Evolutionary conservation across 1,284 basidiomycete species (phyloP).

Genomic region (Chalciporus sp.): DNA sequence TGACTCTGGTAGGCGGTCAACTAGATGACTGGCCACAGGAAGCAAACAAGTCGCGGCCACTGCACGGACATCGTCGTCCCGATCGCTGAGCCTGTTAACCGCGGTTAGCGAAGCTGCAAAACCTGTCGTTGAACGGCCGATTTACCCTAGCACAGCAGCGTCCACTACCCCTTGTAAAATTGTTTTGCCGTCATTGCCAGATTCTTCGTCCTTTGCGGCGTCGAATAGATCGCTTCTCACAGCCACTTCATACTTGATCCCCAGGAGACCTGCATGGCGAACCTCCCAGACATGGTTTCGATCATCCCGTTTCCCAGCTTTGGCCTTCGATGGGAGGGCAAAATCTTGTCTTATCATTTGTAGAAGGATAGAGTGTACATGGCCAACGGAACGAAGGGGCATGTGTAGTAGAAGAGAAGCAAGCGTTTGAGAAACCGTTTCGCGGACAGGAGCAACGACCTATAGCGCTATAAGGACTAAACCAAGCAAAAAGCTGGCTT

Average conservation of each 20-base stretch:
- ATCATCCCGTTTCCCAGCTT: slow-evolving; percentile 43
- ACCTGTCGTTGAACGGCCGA: slow-evolving; percentile 11
- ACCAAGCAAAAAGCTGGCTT: not conserved
- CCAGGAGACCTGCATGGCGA: slow-evolving; percentile 93
- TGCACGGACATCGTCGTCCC: slow-evolving; percentile 95
- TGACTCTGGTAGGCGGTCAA: slow-evolving; percentile 74
- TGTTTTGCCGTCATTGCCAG: slow-evolving; percentile 44
- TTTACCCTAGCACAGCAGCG: slow-evolving; percentile 85
- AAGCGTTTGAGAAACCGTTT: slow-evolving; percentile 94
- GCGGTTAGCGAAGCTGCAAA: slow-evolving; percentile 15
- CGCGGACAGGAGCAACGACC: slow-evolving; percentile 96
- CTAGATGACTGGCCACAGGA: slow-evolving; percentile 83
- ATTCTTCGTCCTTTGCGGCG: slow-evolving; percentile 37
- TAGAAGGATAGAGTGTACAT: slow-evolving; percentile 84
- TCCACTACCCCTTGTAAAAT: slow-evolving; percentile 81
- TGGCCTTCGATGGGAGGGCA: slow-evolving; percentile 43
- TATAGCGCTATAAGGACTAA: slow-evolving; percentile 31
- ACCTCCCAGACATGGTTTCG: slow-evolving; percentile 93
- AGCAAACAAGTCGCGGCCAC: slow-evolving; percentile 92
- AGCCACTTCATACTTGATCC: slow-evolving; percentile 97
- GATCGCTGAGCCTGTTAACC: slow-evolving; percentile 74
- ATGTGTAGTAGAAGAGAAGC: slow-evolving; percentile 90
- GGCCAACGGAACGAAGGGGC: slow-evolving; percentile 72
- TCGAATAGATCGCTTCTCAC: slow-evolving; percentile 86
- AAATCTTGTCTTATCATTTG: slow-evolving; percentile 94